Conservation (phyloP, 163 green algal genomes). For the Trebouxia gelatinosa region DNA sequence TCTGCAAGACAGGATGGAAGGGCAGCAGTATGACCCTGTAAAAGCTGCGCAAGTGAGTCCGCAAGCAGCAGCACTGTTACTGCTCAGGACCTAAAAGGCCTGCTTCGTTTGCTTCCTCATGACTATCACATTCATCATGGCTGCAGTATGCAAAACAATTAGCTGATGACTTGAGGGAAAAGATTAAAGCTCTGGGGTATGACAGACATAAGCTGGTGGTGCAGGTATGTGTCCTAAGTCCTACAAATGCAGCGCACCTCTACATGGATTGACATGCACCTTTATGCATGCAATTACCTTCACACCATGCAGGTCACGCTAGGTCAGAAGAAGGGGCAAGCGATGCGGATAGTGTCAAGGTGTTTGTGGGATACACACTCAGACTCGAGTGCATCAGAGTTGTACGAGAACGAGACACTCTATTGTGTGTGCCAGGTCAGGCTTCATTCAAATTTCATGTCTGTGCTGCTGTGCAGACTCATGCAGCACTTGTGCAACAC, state of each 20-base stretch:
- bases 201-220: constrained; percentile 88
- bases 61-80: too few relatives aligned
- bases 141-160: constrained; percentile 76
- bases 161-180: constrained; percentile 77
- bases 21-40: constrained; percentile 82
- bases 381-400: constrained; percentile 77
- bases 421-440: constrained; percentile 81
- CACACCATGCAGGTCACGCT: not conserved
- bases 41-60: constrained; percentile 72
- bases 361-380: constrained; percentile 88
- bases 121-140: too few relatives aligned
- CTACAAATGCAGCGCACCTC: too few relatives aligned
- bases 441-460: not conserved
- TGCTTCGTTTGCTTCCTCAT: too few relatives aligned
- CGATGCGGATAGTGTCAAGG: constrained; percentile 70
- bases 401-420: constrained; percentile 79
- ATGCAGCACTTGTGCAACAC: not conserved
- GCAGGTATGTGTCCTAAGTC: constrained; percentile 52
- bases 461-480: not conserved
- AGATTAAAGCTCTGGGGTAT: constrained; percentile 83
- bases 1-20: constrained; percentile 72
- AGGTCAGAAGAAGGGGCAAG: constrained; percentile 56
- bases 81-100: too few relatives aligned
- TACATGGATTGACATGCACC: too few relatives aligned
- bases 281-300: too few relatives aligned